Evolutionary conservation across 2,329 filamentous ascomycete species (phyloP), one percentile per base, ranked within the genome.

Genomic region (Pyricularia sp.): DNA sequence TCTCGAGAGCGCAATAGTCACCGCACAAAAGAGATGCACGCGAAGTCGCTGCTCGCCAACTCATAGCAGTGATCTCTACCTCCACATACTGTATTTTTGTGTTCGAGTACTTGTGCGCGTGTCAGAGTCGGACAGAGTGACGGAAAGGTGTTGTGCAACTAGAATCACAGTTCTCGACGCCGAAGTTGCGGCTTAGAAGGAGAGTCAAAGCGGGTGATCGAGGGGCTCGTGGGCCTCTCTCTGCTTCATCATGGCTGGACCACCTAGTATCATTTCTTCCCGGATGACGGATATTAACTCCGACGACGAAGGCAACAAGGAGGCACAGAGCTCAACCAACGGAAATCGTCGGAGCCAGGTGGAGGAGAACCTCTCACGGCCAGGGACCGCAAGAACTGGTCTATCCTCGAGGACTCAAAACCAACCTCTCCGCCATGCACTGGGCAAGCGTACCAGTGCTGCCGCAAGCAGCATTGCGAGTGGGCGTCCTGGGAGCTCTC

Each of bases 211-310:
- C 25, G 11, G 59, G 26, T 17, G 17, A 9, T 28, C 26, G 26
- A 63, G 59, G 23, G 23, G 59, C 25, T 63, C 59, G 59, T 20
- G 1, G 28, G 59, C 59, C 26, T 63, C 3, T 63, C 59, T 67
- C 30, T 58, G 26, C 20, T 67, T 33, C 65, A 76, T 81, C 61
- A 75, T 79, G 63, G 77, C 81, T 70, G 84, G 86, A 36, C 83
- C 86, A 26, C 83, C 87, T 65, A 91, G 89, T 72, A 84, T 91
- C 69, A 90, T 92, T 68, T 92, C 90, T 31, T 91, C 89, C 69
- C 87, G 88, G 70, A 89, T 92, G 85, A 92, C 89, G 36, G 86
- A 89, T 70, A 85, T 88, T 70, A 83, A 80, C 30, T 86, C 84
- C 25, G 84, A 88, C 68, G 85, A 88, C 72, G 85, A 84, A 25